Conservation (phyloP, 2,329 filamentous ascomycete genomes). For the Alternaria consortialis region DNA sequence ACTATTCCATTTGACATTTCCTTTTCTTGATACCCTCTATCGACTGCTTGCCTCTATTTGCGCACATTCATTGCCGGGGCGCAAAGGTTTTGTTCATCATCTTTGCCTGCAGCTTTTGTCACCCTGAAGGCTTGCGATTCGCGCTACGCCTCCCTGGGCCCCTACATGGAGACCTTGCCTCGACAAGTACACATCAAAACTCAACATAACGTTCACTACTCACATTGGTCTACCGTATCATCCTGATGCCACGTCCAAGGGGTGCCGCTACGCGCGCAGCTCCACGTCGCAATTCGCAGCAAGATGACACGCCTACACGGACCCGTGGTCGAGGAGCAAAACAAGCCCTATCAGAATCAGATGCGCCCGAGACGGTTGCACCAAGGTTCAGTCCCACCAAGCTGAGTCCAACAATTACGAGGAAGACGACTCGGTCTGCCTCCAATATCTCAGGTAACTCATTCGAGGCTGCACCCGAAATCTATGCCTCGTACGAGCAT, state of each 20-base stretch:
- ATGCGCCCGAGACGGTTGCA: slow-evolving; percentile 36
- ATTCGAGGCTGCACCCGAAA: slow-evolving; percentile 37
- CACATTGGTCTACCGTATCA: slow-evolving; percentile 1
- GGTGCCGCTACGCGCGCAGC: slow-evolving; percentile 40
- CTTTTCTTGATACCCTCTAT: slow-evolving; percentile 28
- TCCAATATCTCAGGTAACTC: slow-evolving; percentile 49
- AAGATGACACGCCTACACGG: slow-evolving; percentile 45
- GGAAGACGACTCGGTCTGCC: slow-evolving; percentile 48
- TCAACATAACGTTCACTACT: slow-evolving; percentile 15
- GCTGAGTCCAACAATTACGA: slow-evolving; percentile 38
- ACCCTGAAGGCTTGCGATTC: slow-evolving; percentile 45
- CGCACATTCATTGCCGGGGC: slow-evolving; percentile 24
- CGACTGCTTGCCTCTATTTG: slow-evolving; percentile 19
- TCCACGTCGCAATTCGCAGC: slow-evolving; percentile 41
- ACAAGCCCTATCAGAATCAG: slow-evolving; percentile 40
- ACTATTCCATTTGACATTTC: slow-evolving; percentile 29
- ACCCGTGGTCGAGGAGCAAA: slow-evolving; percentile 47
- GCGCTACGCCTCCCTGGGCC: slow-evolving; percentile 46
- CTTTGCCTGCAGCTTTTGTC: slow-evolving; percentile 35
- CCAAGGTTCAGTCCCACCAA: slow-evolving; percentile 37
- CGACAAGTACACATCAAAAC: slow-evolving; percentile 24
- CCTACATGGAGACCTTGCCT: slow-evolving; percentile 36
- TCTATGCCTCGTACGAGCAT: slow-evolving; percentile 45
- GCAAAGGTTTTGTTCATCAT: slow-evolving; percentile 33
- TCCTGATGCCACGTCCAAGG: slow-evolving; percentile 38